Evolutionary conservation across 2,329 filamentous ascomycete species (phyloP), one percentile per base, ranked within the genome.

Genomic region (Epichloe brachyelytri): DNA sequence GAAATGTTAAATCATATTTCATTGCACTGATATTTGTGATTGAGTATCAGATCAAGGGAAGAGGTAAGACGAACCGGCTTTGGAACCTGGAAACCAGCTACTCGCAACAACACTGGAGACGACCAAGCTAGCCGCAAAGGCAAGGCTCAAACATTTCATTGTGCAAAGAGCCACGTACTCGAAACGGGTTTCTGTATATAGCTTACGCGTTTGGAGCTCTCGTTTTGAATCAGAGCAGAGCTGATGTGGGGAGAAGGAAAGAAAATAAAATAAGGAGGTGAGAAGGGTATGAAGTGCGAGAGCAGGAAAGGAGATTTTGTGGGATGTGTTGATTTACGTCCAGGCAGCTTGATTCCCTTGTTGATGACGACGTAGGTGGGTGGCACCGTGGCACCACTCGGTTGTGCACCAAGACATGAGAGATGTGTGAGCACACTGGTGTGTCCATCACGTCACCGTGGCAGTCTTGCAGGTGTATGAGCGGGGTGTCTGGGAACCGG

Each of bases 81-180:
- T 93, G 65, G 79, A 60, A n/a, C 67, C 67, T 15, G 67, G 80
- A 65, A 95, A 89, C 89, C 89, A 96, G 68, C 72, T 85, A 71
- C 83, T 89, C 57, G 83, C 87, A 56, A 80, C 71, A 46, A 80
- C 82, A 55, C 76, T 77, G 63, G 87, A 80, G 40, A 84, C 79
- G 64, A 86, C 84, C 53, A 95, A 72, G 61, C 81, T 80, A 63
- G 87, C 75, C 62, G 87, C 74, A 58, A 91, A 70, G 69, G 88
- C 66, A 65, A 82, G 78, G 55, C 78, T 74, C 63, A 88, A 70
- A 69, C 93, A 79, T 76, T 80, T 93, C 90, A 96, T 95, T 56
- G 56, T 80, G 58, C 11, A n/a, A 17, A 44, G 7, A 30, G 20
- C 41, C 14, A 30, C 14, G 14, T 3, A n/a, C 5, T 38, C 36